A percentile compares a stretch with the other conserved stretches of the same genome.
Evolutionary conservation across 1,284 basidiomycete species (phyloP).

Genomic region (Ganoderma leucocontextum): DNA sequence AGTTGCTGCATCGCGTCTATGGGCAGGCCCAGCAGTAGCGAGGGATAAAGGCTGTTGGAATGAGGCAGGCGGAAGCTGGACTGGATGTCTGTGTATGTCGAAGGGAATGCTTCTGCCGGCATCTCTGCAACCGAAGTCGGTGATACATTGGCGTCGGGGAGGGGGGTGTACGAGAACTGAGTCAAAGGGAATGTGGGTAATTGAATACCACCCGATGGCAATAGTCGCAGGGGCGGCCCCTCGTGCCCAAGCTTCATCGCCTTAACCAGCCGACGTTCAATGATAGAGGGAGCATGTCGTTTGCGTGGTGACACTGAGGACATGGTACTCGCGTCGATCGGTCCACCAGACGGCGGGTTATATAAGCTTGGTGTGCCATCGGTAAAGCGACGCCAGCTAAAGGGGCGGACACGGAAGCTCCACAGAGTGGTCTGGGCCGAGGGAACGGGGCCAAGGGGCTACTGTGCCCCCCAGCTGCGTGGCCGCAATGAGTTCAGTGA

Average conservation of each 20-base stretch:
- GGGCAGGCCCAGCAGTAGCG: constrained; percentile 37
- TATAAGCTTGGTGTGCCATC: constrained; percentile 35
- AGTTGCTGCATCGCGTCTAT: constrained; percentile 37
- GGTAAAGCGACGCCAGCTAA: constrained; percentile 24
- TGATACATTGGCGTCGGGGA: constrained; percentile 32
- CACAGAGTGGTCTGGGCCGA: constrained; percentile 35
- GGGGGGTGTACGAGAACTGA: constrained; percentile 37
- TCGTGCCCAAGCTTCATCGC: constrained; percentile 78
- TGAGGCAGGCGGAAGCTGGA: constrained; percentile 53
- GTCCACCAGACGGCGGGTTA: constrained; percentile 32
- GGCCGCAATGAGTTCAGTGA: constrained; percentile 57
- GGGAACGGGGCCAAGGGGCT: constrained; percentile 11
- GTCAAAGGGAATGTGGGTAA: constrained; percentile 42
- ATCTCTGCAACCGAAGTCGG: constrained; percentile 37
- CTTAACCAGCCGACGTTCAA: constrained; percentile 67
- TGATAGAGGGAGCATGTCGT: constrained; percentile 69
- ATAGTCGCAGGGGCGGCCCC: constrained; percentile 35
- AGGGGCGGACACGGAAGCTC: constrained; percentile 20
- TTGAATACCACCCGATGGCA: constrained; percentile 35
- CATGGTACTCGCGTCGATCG: constrained; percentile 36
- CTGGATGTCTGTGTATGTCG: constrained; percentile 38
- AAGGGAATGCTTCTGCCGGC: constrained; percentile 36
- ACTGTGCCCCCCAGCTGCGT: constrained; percentile 50
- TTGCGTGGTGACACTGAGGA: constrained; percentile 57
- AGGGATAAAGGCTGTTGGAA: constrained; percentile 45